Evolutionary conservation across 306 rosid species (phyloP), one percentile per base, ranked within the genome.

Genomic region (Pterocarpus macrocarpus): DNA sequence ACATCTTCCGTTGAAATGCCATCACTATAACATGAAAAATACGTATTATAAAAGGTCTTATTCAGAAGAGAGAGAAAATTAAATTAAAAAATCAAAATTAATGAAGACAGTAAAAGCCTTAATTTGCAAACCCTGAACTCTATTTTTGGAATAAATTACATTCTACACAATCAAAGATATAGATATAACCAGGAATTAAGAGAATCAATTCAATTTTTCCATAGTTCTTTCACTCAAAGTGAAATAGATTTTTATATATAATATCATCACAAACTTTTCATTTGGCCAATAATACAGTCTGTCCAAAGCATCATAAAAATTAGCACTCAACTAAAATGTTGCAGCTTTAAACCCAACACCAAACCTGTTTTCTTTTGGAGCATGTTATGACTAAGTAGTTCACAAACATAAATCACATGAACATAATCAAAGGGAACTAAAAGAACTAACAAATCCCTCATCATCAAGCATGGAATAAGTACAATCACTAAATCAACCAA

Each of bases 1-100:
- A 86, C 81, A 80, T 85, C 90, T 88, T 89, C 97, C 85, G 63
- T 78, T 61, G 96, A 86, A 67, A 76, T 69, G 71, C 87, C 88
- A 61, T 87, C 92, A 78, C 99, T 93, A 90, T 69, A 87, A 77
- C 47, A 80, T 44, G 74, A 59, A 65, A 75, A 3, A 73, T 75
- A 32, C 41, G 38, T 63, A 56, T 76, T 39, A 76, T 16, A 72
- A 15, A 69, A 58, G 47, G 65, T 55, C 13, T 49, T 62, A n/a
- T 8, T 44, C 30, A 32, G 28, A 35, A 58, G 69, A 38, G 61
- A 22, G 10, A 22, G 53, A 66, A 65, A 80, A 35, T 14, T 41
- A 35, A 47, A 17, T 5, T 81, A 32, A 32, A 39, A 35, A 79
- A 6, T 35, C 44, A 68, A 32, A 75, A 75, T 35, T 17, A 38